Percentiles rank a stretch among this genome's conserved stretches.
phyloP scores from a whole-genome alignment of 2,329 filamentous ascomycete species.

The Phoma herbarum region DNA sequence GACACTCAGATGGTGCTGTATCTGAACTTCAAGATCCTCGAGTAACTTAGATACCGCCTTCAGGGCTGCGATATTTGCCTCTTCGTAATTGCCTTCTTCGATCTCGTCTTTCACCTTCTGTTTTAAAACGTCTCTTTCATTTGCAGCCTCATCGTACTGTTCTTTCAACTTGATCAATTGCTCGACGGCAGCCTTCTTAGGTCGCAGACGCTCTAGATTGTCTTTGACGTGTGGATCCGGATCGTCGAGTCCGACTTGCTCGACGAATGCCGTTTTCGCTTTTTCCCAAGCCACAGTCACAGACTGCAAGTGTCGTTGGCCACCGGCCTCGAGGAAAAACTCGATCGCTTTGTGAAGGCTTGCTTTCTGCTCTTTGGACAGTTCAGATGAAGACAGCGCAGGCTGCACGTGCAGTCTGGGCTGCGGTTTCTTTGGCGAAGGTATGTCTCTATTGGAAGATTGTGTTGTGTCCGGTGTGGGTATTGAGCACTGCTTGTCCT shows the following conservation, averaged over 20 bases:
- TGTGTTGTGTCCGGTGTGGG: constrained; percentile 33
- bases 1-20: constrained; percentile 37
- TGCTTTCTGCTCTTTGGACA: constrained; percentile 39
- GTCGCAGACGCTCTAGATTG: constrained; percentile 35
- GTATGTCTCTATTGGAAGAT: constrained; percentile 20
- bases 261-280: constrained; percentile 36
- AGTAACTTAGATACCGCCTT: constrained; percentile 38
- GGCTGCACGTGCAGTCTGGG: constrained; percentile 9
- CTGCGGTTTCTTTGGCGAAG: constrained; percentile 26
- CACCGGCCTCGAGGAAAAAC: constrained; percentile 38
- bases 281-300: constrained; percentile 35
- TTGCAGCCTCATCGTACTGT: constrained; percentile 29
- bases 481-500: constrained; percentile 28
- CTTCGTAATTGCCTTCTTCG: constrained; percentile 38
- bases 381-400: constrained; percentile 32
- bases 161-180: constrained; percentile 34
- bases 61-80: constrained; percentile 37
- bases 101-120: constrained; percentile 44
- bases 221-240: constrained; percentile 33
- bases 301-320: constrained; percentile 32
- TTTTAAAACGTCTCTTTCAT: constrained; percentile 34
- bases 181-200: constrained; percentile 45
- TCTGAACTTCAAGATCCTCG: constrained; percentile 40
- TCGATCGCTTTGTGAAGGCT: constrained; percentile 32
- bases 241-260: constrained; percentile 31